A percentile compares a stretch with the other conserved stretches of the same genome.
Conservation (phyloP, 257 asterid species). For the Solanum gracilifrons region DNA sequence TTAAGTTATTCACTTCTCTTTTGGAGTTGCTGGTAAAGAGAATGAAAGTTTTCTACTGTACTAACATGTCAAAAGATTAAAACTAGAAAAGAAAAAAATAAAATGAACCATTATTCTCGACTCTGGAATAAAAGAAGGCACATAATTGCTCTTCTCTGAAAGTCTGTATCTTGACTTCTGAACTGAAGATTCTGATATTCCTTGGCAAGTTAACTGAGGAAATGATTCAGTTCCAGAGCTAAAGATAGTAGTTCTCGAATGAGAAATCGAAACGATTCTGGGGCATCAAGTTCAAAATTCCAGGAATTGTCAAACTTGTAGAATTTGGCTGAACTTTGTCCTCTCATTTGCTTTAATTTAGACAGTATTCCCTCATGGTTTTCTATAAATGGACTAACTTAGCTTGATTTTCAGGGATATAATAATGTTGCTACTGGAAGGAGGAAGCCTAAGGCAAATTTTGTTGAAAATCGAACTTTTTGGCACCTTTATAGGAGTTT, state of each 20-base stretch:
- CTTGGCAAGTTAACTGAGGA: not conserved
- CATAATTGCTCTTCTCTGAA: not conserved
- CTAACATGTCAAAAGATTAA: not conserved
- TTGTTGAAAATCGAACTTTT: constrained; percentile 93
- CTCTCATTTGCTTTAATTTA: not conserved
- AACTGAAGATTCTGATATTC: not conserved
- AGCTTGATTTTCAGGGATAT: constrained; percentile 31
- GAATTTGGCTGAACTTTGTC: not conserved
- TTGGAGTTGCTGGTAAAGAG: not conserved
- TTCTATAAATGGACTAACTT: constrained; percentile 5
- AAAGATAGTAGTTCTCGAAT: not conserved
- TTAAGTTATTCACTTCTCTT: not conserved
- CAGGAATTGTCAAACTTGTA: not conserved
- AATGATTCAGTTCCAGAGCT: not conserved
- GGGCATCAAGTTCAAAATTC: not conserved
- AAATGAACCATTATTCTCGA: not conserved
- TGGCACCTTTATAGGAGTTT: constrained; percentile 93
- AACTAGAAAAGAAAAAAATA: not conserved
- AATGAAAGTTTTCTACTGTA: not conserved
- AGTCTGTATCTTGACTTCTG: not conserved
- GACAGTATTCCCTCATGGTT: not conserved
- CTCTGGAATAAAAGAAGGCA: not conserved
- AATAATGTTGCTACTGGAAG: constrained; percentile 43
- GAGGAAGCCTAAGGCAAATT: constrained; percentile 86
- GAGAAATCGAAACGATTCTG: not conserved